Base-by-base conservation (phyloP, 441 rosid genomes). In the Aquilaria agallochum region DNA sequence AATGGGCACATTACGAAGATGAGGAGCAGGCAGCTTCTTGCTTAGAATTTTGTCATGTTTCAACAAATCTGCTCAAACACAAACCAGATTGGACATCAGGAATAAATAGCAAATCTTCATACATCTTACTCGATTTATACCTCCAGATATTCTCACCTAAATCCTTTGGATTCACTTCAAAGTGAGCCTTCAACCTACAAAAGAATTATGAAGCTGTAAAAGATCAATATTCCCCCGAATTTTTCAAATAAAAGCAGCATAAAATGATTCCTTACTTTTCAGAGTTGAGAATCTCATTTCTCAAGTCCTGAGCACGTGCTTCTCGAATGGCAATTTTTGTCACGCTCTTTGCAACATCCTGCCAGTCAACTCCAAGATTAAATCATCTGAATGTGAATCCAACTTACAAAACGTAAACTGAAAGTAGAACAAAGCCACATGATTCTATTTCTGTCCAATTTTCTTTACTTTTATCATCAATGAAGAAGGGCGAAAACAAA, bases 331-430 rank as follows among this genome's bases (percentile, higher is more conserved):
- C 92, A 68, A 87, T 13, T 82, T 76, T 89, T 55, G 99, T 95
- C 59, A 91, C 96, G 60, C 99, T 95, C 78, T 90, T 91, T 27
- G 94, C 97, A 51, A 89, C 76, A 75, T 92, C 97, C 98, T 91
- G 81, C 65, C 75, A 73, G 32, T 40, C 49, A 68, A 31, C 42
- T 53, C 61, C 11, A 27, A 31, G 14, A 31, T 73, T 30, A 54
- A 20, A 72, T 42, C 33, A 50, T 11, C 12, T 60, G 34, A 12
- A 50, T 7, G n/a, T 53, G 55, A n/a, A 12, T 11, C 52, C 11
- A 14, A 50, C 48, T n/a, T 50, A 36, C 7, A 7, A 2, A 36
- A 36, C 1, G 7, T 4, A 36, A 36, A 36, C 4, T 36, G 6
- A 36, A 4, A 36, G 1, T 36, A 36, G 42, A 36, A 7, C 42